Evolutionary conservation across 768 basidiomycete genomes (phyloP), one percentile per base, ranked within the genome.

Genomic region (Trametes cinnabarina): DNA sequence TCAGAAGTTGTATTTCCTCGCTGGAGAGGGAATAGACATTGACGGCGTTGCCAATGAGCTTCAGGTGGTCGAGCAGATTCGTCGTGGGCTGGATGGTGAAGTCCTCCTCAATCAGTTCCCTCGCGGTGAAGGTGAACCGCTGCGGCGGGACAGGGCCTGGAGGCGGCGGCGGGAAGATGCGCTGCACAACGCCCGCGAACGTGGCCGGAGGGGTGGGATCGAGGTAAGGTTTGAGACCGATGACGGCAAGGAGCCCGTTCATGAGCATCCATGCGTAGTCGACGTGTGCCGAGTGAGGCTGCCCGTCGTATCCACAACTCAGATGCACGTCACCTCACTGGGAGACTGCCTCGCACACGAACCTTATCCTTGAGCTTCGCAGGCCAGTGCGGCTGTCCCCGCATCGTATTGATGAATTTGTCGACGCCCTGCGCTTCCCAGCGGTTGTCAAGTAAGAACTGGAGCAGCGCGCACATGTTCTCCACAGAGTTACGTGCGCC

Each of bases 51-150:
- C 60, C 60, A 3, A 40, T 30, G 17, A 61, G 49, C 60, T 55
- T 47, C 25, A 61, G 54, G 26, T 61, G 60, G 20, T 61, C 60
- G 17, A 50, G 42, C 43, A 61, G 25, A 28, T 37, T 51, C 12
- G 25, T 3, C 19, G 60, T 51, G 22, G 60, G 60, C 46, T 55
- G 53, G 42, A 61, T 50, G 54, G 47, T 51, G 50, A 56, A 61
- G 23, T 52, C 55, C 19, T 55, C 60, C 6, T 46, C 54, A 37
- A 61, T 28, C 19, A 61, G 34, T 26, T 61, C 60, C 41, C 60
- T 41, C 26, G 55, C 54, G 19, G 41, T 51, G 35, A 61, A 55
- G 26, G 32, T 47, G 44, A 61, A 61, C 2, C 35, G 32, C 37
- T n/a, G 10, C 7, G 60, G 60, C 22, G 49, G 23, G 23, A 14